Percentiles rank a stretch among this genome's conserved stretches.
These are phyloP conservation scores for Trichoderma erinaceum DNA, from an alignment of 495 filamentous ascomycete species.

Conservation along the genomic window DNA sequence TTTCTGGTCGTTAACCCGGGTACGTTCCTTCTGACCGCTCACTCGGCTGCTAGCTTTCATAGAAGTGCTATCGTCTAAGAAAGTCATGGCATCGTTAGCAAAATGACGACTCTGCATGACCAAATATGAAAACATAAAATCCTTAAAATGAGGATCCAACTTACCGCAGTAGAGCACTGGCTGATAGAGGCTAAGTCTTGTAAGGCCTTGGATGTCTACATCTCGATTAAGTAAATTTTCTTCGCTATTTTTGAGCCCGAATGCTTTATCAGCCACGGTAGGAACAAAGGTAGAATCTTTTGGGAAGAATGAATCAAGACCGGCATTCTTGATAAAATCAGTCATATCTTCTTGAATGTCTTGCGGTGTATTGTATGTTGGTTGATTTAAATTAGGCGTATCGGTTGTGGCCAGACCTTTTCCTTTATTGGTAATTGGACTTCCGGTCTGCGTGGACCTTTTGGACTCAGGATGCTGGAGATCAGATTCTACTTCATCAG, in stretches of 20 bases:
- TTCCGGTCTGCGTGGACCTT: no score
- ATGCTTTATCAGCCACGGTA: not conserved
- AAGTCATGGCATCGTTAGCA: not conserved
- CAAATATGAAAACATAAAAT: not conserved
- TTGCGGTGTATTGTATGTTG: not conserved
- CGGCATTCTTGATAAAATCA: not conserved
- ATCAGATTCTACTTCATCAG: no score
- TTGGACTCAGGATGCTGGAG: no score
- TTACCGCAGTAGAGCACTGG: constrained; percentile 6
- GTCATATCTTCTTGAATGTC: not conserved
- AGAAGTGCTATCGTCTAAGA: not conserved
- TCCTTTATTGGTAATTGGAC: no score
- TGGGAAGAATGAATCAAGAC: not conserved
- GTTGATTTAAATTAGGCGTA: no score
- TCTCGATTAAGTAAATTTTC: not conserved
- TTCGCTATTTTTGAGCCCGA: not conserved
- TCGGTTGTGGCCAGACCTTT: no score
- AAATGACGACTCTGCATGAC: no score
- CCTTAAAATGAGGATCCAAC: not conserved
- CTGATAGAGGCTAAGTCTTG: not conserved
- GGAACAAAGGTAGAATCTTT: not conserved
- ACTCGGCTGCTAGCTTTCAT: not conserved
- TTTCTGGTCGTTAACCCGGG: not conserved
- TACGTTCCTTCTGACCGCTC: no score
- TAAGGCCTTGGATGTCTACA: not conserved